Percentiles rank a stretch among this genome's conserved stretches.
Evolutionary conservation across 495 filamentous ascomycete species (phyloP).

Genomic region (Neurospora tetrasperma): DNA sequence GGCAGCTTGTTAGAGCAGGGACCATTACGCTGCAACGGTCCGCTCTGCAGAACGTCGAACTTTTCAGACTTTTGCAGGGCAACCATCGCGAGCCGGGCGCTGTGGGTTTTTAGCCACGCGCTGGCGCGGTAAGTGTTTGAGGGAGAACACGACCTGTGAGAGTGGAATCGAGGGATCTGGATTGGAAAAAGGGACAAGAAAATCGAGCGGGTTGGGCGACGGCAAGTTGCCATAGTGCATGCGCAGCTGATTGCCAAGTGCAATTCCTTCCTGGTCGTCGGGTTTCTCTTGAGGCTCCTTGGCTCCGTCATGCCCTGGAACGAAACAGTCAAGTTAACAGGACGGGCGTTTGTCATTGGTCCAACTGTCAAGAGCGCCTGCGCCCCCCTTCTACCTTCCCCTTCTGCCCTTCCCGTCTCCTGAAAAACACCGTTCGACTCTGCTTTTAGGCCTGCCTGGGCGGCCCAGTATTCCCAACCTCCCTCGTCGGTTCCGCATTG

Average conservation of each 20-base stretch:
- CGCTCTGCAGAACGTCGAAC: not conserved
- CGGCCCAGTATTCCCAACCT: constrained; percentile 11
- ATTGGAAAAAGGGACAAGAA: not conserved
- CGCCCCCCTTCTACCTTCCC: not conserved
- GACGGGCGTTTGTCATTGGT: constrained; percentile 4
- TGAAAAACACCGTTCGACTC: constrained; percentile 6
- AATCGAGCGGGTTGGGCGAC: not conserved
- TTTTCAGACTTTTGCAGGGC: not conserved
- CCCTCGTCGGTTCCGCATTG: not conserved
- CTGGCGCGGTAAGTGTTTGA: not conserved
- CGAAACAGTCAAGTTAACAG: not conserved
- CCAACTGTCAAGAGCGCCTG: not conserved
- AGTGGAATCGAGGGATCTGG: not conserved
- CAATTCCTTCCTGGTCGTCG: not conserved
- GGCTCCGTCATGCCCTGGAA: not conserved
- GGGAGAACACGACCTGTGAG: not conserved
- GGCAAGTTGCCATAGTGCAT: too few relatives aligned
- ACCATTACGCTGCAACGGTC: not conserved
- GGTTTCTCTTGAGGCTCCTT: not conserved
- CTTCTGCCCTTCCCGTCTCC: constrained; percentile 15
- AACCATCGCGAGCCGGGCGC: not conserved
- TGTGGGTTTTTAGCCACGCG: not conserved
- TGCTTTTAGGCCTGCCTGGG: constrained; percentile 7
- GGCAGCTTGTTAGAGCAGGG: not conserved
- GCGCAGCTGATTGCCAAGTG: not conserved